phyloP scores from a whole-genome alignment of 805 yeast species.

The Ogataea pini region DNA sequence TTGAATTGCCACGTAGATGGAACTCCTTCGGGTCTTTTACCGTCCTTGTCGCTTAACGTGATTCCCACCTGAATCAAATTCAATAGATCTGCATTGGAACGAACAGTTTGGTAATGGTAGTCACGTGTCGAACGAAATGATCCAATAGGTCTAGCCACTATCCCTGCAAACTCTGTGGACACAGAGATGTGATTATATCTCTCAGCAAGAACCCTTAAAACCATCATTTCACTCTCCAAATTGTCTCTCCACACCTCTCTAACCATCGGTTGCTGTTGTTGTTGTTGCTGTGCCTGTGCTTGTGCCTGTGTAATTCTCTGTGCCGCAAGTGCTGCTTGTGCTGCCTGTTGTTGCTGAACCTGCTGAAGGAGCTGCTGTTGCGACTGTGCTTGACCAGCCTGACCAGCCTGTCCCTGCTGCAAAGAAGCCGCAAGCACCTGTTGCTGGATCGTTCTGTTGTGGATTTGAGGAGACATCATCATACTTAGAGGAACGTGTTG shows the following conservation, averaged over 20 bases:
- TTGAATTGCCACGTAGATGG: constrained; percentile 96
- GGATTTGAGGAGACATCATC: constrained; percentile 39
- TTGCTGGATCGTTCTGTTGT: constrained; percentile 34
- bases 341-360: constrained; percentile 25
- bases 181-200: constrained; percentile 63
- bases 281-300: constrained; percentile 22
- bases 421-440: constrained; percentile 30
- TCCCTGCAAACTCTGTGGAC: constrained; percentile 94
- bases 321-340: constrained; percentile 19
- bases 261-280: constrained; percentile 46
- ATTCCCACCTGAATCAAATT: constrained; percentile 85
- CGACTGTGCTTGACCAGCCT: constrained; percentile 16
- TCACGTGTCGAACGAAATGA: constrained; percentile 85
- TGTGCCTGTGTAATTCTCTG: constrained; percentile 25
- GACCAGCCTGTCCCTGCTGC: constrained; percentile 21
- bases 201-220: constrained; percentile 57
- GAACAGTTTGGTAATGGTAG: constrained; percentile 92
- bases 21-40: constrained; percentile 63
- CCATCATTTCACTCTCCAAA: constrained; percentile 63
- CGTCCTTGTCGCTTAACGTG: constrained; percentile 67
- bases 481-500: constrained; percentile 30
- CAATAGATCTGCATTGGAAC: constrained; percentile 86
- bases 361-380: constrained; percentile 27
- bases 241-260: constrained; percentile 77
- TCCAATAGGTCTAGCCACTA: constrained; percentile 94